Base-by-base conservation (phyloP, 805 yeast genomes). In the Cyberlindnera misumaiensis region DNA sequence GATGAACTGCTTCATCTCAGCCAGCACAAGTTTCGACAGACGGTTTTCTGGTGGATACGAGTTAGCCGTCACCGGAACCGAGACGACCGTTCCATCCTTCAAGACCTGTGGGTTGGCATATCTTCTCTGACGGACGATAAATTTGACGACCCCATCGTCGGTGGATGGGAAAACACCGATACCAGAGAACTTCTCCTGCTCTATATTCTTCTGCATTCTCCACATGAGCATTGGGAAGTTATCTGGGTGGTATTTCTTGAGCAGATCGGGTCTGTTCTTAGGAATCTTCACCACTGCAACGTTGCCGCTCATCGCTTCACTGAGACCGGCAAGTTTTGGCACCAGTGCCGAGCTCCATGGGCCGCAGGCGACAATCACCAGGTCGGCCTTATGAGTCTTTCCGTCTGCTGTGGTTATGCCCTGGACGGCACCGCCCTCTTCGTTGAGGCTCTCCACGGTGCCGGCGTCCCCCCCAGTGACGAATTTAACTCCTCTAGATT, bases 221-320 rank as follows among this genome's bases (percentile, higher is more conserved):
- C 68, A 65, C 9, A 46, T 51, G 6, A 59, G 33, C 31, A 60
- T 39, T n/a, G 70, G 68, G 42, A 62, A 57, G 35, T 62, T 54
- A 30, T 44, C 39, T 11, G 39, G 38, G 4, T 57, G 53, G 42
- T 64, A 66, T 37, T 64, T 65, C 5, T 47, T 49, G n/a, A 48
- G 38, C 29, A 66, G 38, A 37, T 62, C 66, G 14, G 47, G 45
- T 36, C 68, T 51, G 14, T 56, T 49, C 18, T 56, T 58, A 6
- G 71, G 70, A 24, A 66, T 53, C 40, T 62, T 57, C 38, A 60
- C 47, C 15, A 56, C 39, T 3, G 60, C 38, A 12, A 66, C 55
- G 44, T 63, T 64, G 12, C 67, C 70, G 6, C 57, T 52, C 12
- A 62, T 53, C 0, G 62, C 70, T 42, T 63, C 67, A 42, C 56